Evolutionary conservation across 352 stramenopile species (phyloP).

Genomic region (Pelagophyceae sp.): DNA sequence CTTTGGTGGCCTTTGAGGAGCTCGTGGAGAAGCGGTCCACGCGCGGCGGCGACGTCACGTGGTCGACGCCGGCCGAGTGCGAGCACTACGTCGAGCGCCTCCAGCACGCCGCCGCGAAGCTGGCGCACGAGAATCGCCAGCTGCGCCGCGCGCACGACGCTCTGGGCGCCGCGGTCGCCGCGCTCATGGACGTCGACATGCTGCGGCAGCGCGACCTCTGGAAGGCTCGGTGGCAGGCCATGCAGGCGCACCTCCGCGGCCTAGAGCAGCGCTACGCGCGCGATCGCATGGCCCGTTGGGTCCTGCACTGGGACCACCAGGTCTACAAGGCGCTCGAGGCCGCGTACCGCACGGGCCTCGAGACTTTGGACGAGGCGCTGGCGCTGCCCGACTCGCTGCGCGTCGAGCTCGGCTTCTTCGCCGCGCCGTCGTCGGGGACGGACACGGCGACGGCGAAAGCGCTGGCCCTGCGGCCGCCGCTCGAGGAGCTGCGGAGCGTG

Average conservation of each 20-base stretch:
- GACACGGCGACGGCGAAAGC: conserved; percentile 23
- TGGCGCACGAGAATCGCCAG: conserved; percentile 74
- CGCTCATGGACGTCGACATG: conserved; percentile 77
- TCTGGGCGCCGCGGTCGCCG: conserved; percentile 54
- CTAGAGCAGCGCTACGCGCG: conserved; percentile 65
- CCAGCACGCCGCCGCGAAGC: conserved; percentile 62
- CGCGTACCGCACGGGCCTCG: conserved; percentile 80
- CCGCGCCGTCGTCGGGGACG: not conserved
- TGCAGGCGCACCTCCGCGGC: conserved; percentile 58
- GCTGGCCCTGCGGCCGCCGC: conserved; percentile 71
- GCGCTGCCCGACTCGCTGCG: conserved; percentile 77
- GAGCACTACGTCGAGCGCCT: conserved; percentile 80
- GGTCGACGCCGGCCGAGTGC: conserved; percentile 76
- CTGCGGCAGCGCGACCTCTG: conserved; percentile 65
- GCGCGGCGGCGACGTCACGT: conserved; percentile 59
- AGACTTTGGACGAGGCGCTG: conserved; percentile 74
- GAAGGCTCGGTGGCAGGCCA: conserved; percentile 75
- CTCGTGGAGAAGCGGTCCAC: conserved; percentile 40
- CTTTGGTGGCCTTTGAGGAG: conserved; percentile 77
- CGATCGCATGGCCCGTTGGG: conserved; percentile 72
- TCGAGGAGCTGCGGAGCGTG: conserved; percentile 78
- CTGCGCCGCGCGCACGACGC: conserved; percentile 67
- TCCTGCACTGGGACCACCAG: conserved; percentile 84
- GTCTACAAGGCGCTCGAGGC: conserved; percentile 87
- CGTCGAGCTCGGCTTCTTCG: conserved; percentile 36